These are phyloP conservation scores for Daucus carota DNA, from an alignment of 129 eudicot species.

Conservation along the genomic window DNA sequence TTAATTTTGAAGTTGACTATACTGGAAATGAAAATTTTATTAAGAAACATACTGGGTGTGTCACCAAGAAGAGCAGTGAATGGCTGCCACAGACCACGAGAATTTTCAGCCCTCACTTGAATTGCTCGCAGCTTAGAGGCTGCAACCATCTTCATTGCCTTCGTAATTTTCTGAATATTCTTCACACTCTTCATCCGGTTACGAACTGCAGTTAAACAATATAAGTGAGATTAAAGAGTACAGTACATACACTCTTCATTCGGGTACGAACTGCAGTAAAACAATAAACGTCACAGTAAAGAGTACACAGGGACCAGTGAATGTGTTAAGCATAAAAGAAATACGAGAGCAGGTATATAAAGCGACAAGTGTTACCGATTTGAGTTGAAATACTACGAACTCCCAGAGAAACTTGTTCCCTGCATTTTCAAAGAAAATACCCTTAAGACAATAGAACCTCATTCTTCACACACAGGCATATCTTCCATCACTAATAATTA, in stretches of 20 bases:
- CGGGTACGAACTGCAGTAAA: conserved; percentile 73
- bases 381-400: conserved; percentile 90
- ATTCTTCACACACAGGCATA: not conserved
- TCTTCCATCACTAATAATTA: not conserved
- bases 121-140: conserved; percentile 96
- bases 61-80: conserved; percentile 99
- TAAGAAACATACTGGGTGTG: conserved; percentile 67
- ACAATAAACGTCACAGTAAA: conserved; percentile 4
- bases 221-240: conserved; percentile 2
- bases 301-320: not conserved
- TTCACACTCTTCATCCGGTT: conserved; percentile 92
- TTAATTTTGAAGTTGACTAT: not conserved
- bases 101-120: conserved; percentile 85
- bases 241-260: conserved; percentile 92
- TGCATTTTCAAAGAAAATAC: conserved; percentile 18
- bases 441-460: not conserved
- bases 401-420: conserved; percentile 66
- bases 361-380: conserved; percentile 46
- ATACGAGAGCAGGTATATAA: conserved; percentile 2
- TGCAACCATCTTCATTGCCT: conserved; percentile 99
- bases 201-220: conserved; percentile 50
- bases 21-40: not conserved
- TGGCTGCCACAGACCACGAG: conserved; percentile 99
- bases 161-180: conserved; percentile 94
- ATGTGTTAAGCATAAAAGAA: not conserved